phyloP scores from a whole-genome alignment of 192 early-diverging fungal genomes.

The Chytriomyces hyalinus region DNA sequence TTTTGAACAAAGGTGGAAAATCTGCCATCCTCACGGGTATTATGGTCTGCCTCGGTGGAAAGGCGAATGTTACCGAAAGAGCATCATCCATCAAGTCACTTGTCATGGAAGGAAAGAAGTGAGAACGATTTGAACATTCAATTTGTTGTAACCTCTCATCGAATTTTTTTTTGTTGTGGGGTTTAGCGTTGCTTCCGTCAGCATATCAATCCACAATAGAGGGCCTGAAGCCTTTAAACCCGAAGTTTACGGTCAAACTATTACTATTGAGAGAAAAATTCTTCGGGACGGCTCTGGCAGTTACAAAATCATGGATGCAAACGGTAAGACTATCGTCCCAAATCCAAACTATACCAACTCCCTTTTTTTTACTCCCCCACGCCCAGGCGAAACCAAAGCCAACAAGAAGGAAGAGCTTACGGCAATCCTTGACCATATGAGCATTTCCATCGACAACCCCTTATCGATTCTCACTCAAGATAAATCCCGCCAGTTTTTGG shows the following conservation, averaged over 20 bases:
- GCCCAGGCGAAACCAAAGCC: background rate
- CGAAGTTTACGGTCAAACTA: conserved; percentile 77
- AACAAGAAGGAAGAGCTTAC: conserved; percentile 81
- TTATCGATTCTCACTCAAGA: conserved; percentile 94
- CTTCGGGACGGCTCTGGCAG: conserved; percentile 60
- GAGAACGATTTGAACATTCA: conserved; percentile 37
- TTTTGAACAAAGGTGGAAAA: conserved; percentile 76
- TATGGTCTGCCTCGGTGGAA: conserved; percentile 89
- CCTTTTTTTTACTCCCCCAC: background rate
- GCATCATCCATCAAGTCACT: conserved; percentile 76
- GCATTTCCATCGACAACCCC: conserved; percentile 92
- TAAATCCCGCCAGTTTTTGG: conserved; percentile 86
- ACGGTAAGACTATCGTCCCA: conserved; percentile 42
- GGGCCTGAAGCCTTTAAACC: conserved; percentile 85
- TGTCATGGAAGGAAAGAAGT: conserved; percentile 80
- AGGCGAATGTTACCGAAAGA: conserved; percentile 85
- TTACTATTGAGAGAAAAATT: conserved; percentile 84
- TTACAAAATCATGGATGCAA: conserved; percentile 80
- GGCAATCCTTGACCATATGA: conserved; percentile 85
- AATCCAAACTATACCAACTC: background rate
- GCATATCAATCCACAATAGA: conserved; percentile 77
- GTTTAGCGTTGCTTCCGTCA: conserved; percentile 65
- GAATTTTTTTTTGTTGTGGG: background rate
- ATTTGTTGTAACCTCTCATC: conserved; percentile 6
- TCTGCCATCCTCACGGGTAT: conserved; percentile 92